These are phyloP conservation scores for Coemansia guatemalensis DNA, from an alignment of 192 early-diverging fungal genomes.

Conservation along the genomic window DNA sequence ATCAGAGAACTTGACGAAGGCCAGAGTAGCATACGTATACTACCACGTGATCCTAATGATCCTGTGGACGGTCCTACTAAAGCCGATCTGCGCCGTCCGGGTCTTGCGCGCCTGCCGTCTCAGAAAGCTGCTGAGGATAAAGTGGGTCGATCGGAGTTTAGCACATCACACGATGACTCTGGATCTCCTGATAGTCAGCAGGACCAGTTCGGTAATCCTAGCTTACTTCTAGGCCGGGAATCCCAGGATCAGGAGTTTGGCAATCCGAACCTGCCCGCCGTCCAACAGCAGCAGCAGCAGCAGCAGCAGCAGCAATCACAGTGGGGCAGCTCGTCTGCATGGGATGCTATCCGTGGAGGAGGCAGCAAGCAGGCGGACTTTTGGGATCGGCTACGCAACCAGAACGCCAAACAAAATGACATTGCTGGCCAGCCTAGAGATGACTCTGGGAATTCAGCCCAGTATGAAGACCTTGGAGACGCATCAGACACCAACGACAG, in stretches of 20 bases:
- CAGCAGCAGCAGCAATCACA: not conserved
- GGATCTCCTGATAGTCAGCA: conserved; percentile 8
- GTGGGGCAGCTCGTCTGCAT: not conserved
- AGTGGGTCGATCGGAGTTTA: not conserved
- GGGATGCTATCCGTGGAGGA: conserved; percentile 27
- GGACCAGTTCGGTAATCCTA: conserved; percentile 8
- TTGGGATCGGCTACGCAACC: conserved; percentile 38
- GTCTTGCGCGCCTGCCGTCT: conserved; percentile 22
- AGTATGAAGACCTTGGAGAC: conserved; percentile 31
- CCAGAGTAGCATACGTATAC: conserved; percentile 20
- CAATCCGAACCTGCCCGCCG: not conserved
- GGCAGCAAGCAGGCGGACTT: conserved; percentile 6
- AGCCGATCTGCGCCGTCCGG: not conserved
- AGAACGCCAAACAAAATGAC: conserved; percentile 5
- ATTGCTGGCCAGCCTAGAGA: conserved; percentile 10
- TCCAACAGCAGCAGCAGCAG: not conserved
- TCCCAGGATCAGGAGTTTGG: conserved; percentile 13
- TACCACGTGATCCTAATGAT: conserved; percentile 25
- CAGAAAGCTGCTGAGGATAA: conserved; percentile 10
- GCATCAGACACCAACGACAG: not conserved
- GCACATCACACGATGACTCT: not conserved
- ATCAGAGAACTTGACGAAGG: conserved; percentile 24
- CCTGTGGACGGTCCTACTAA: conserved; percentile 13
- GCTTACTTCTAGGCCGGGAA: not conserved
- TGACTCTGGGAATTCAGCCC: conserved; percentile 17